These are phyloP conservation scores for Starmera dryadoides DNA, from an alignment of 805 yeast genomes.

Conservation along the genomic window DNA sequence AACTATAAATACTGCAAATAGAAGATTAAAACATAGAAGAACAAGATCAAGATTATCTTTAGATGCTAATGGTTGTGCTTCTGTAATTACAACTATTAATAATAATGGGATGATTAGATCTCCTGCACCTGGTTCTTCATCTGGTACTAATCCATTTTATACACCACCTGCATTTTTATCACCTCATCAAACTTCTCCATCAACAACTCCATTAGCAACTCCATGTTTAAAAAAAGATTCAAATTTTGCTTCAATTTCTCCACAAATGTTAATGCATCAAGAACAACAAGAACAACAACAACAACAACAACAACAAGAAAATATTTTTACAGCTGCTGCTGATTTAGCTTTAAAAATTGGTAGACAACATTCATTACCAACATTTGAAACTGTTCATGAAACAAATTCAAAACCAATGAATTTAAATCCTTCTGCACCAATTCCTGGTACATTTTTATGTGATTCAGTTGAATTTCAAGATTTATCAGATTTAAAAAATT, in stretches of 20 bases:
- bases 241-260: constrained; percentile 14
- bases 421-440: background rate
- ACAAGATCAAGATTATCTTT: constrained; percentile 33
- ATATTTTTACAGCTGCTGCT: constrained; percentile 20
- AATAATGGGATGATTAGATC: constrained; percentile 18
- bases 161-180: constrained; percentile 37
- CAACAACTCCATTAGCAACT: constrained; percentile 17
- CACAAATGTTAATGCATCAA: constrained; percentile 14
- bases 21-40: constrained; percentile 27
- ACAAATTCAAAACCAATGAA: background rate
- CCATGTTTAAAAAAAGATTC: constrained; percentile 9
- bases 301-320: constrained; percentile 2
- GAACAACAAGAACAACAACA: background rate
- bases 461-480: background rate
- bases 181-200: constrained; percentile 24
- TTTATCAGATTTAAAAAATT: background rate
- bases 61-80: constrained; percentile 25
- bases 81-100: constrained; percentile 16
- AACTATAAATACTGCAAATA: constrained; percentile 14
- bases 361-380: background rate
- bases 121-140: constrained; percentile 16
- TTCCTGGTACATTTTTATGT: background rate
- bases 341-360: constrained; percentile 21
- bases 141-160: constrained; percentile 39
- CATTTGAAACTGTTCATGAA: constrained; percentile 13